Conservation (phyloP, 1,284 basidiomycete genomes). For the Apiotrichum gracile region DNA sequence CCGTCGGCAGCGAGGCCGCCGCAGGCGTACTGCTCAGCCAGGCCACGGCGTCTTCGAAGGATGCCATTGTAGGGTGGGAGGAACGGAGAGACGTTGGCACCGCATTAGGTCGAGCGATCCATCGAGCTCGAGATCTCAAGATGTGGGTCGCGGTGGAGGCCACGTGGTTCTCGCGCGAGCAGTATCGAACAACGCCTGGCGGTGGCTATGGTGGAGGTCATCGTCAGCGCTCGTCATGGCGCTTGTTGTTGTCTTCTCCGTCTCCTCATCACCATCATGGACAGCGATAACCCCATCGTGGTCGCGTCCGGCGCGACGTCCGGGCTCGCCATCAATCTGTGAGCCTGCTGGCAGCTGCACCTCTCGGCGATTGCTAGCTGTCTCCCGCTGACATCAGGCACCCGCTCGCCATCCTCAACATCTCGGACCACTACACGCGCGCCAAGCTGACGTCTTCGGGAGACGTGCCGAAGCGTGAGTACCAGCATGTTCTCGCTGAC, state of each 20-base stretch:
- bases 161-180: too few species aligned
- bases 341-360: slow-evolving; percentile 3
- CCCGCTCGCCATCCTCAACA: slow-evolving; percentile 90
- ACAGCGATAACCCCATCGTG: background rate
- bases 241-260: background rate
- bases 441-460: slow-evolving; percentile 42
- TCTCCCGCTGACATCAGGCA: slow-evolving; percentile 56
- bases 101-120: too few species aligned
- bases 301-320: slow-evolving; percentile 23
- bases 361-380: background rate
- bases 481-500: background rate
- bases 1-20: slow-evolving; percentile 30
- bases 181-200: too few species aligned
- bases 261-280: background rate
- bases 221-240: background rate
- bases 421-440: slow-evolving; percentile 92
- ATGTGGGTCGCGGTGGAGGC: too few species aligned
- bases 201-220: too few species aligned
- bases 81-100: too few species aligned
- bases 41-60: slow-evolving; percentile 26
- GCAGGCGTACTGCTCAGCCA: slow-evolving; percentile 32
- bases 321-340: slow-evolving; percentile 43
- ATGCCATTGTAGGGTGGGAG: background rate
- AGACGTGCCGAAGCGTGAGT: slow-evolving; percentile 3
- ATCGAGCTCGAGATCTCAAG: too few species aligned